Evolutionary conservation across 176 grass and related monocot species (phyloP).

Genomic region (Rhynchospora pubera): DNA sequence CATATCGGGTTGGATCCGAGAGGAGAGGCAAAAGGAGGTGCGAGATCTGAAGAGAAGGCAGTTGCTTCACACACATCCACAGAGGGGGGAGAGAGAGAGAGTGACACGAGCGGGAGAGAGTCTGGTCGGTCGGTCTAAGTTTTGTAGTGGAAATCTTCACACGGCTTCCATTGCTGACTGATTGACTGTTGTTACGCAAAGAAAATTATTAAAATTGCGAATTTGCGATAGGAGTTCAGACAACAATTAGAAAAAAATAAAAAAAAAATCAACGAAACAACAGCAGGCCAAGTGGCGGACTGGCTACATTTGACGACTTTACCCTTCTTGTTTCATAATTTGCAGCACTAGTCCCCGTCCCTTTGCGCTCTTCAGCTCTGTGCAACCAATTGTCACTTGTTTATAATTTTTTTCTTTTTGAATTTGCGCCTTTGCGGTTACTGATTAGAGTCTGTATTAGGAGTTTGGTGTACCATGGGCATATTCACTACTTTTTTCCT

Average conservation of each 20-base stretch:
- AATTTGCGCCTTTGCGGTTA: neutral
- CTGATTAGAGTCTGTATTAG: neutral
- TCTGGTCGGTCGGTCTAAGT: neutral
- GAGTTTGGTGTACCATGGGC: neutral
- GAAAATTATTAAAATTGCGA: neutral
- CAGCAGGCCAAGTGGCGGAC: too few species aligned
- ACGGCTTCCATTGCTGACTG: conserved; percentile 3
- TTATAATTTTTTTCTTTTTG: neutral
- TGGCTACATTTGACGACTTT: neutral
- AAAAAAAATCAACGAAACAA: neutral
- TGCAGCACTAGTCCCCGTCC: too few species aligned
- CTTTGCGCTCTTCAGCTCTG: too few species aligned
- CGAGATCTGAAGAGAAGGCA: conserved; percentile 17
- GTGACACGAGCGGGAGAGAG: neutral
- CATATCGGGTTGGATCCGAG: conserved; percentile 48
- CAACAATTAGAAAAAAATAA: neutral
- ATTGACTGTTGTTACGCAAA: neutral
- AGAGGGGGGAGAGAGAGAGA: neutral
- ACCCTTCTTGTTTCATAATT: neutral
- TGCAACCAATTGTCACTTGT: neutral
- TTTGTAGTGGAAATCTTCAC: neutral
- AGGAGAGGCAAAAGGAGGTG: neutral
- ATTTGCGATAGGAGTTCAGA: neutral
- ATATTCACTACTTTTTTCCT: neutral
- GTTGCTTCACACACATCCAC: conserved; percentile 7